Evolutionary conservation across 164 flowering plant genomes (phyloP), one percentile per base, ranked within the genome.

Genomic region (Macadamia tetraphylla): DNA sequence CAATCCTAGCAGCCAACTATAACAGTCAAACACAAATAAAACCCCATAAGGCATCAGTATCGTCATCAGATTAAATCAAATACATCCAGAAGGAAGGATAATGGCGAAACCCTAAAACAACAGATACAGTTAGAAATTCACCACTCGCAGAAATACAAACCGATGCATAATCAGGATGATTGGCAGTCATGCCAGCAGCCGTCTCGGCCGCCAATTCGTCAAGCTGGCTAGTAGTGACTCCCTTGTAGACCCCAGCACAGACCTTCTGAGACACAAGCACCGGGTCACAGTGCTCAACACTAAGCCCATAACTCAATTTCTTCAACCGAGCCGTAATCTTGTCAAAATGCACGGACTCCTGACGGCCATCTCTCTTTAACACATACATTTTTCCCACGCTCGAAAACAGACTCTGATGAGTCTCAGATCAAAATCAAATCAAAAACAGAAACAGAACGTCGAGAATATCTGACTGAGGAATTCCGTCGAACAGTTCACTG

Each of bases 151-250:
- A 55, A 68, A 17, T 78, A 53, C 88, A 76, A 29, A 91, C 97
- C 49, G 86, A 95, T 18, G 99, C 99, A 69, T 95, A 95, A 81
- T 95, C 98, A 55, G 98, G 99, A 60, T 95, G 98, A 59, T 87
- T 89, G 0, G 99, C 88, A 5, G 99, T 95, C 98, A 95, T 78
- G 43, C 97, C 97, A 62, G 98, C 97, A 8, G 98, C 91, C 30
- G 99, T 95, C 63, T 95, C 98, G 12, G 98, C 97, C 1, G 98
- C 99, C 73, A 95, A 78, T 70, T 92, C 98, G 78, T 92, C 97
- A 67, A 95, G 94, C 74, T 89, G 98, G 65, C 96, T 92, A 1
- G 99, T 92, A 56, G 99, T 95, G 44, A 92, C 96, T 40, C 98
- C 98, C 70, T 89, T 92, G 78, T 95, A 95, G 63, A 92, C 98